Base-by-base conservation (phyloP, 73 alveolate genomes). In the Stentor roeselii region DNA sequence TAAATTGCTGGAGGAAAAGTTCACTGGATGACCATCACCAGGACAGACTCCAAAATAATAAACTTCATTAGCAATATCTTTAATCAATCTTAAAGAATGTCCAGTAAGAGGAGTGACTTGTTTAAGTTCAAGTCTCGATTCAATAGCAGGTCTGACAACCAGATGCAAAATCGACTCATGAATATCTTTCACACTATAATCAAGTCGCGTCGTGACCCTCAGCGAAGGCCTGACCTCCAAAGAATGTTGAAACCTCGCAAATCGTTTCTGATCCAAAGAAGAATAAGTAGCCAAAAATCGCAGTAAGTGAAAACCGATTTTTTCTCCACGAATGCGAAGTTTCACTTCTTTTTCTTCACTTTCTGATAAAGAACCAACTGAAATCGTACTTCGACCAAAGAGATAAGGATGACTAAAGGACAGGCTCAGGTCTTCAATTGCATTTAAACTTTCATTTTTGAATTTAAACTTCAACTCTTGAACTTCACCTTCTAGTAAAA, bases 61-160 rank as follows among this genome's bases (percentile, higher is more conserved):
- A 2, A 67, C 37, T 67, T 67, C 80, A 1, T 67, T 67, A 27
- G 42, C 80, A 30, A 67, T 15, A n/a, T 21, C 37, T 67, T 67
- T 67, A 21, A 67, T 67, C 14, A 67, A 11, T 67, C 80, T n/a
- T 32, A 67, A 67, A 67, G 80, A 67, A 67, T 67, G 80, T 27
- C 21, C 14, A 21, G 80, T 30, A 1, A 67, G 41, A 67, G 80
- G 34, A n/a, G 80, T 27, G 27, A 67, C 11, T 32, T 67, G 80
- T 32, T 67, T 67, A 21, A 67, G 1, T 27, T 36, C 11, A 67
- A 67, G 80, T 32, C 34, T 32, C 34, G 80, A 21, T 21, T 67
- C 21, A 30, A 67, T 27, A 67, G 80, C 80, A 0, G 80, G 80
- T 32, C 34, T 21, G 34, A 67, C 41, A 67, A n/a, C 21, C 37